Percentiles rank a stretch among this genome's conserved stretches.
Evolutionary conservation across 2,329 filamentous ascomycete genomes (phyloP).

Genomic region (Ophiostoma tasmaniense): DNA sequence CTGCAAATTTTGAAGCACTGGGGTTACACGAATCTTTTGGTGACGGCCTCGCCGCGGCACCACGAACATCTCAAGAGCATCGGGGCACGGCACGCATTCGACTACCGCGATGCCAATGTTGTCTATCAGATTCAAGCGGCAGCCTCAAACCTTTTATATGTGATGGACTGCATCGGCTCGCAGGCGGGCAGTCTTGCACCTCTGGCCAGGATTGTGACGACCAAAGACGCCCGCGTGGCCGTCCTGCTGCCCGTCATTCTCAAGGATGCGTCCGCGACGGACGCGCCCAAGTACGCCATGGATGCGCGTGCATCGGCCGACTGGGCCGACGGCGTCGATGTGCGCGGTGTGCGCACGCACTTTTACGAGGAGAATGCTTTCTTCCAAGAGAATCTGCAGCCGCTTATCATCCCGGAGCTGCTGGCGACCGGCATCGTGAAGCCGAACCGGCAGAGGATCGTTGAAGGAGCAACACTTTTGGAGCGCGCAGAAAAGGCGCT

Average conservation of each 20-base stretch:
- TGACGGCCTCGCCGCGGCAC: background rate
- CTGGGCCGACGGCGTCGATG: background rate
- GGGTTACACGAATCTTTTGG: background rate
- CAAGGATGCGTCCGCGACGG: background rate
- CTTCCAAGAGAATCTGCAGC: background rate
- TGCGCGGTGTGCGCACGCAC: background rate
- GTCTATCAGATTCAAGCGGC: background rate
- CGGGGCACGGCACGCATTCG: background rate
- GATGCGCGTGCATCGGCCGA: background rate
- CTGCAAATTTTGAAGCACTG: background rate
- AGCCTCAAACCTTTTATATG: background rate
- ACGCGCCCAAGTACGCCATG: background rate
- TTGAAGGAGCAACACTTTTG: background rate
- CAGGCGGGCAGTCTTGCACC: background rate
- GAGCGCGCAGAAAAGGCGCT: background rate
- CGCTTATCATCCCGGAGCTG: background rate
- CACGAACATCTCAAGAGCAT: background rate
- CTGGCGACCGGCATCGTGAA: background rate
- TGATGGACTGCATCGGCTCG: background rate
- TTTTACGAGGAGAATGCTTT: background rate
- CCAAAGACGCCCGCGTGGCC: background rate
- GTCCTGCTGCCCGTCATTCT: background rate
- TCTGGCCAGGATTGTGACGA: background rate
- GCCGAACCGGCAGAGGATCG: background rate
- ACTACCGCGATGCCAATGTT: background rate